These are phyloP conservation scores for Plantago major DNA, from an alignment of 257 asterid genomes.

Conservation along the genomic window DNA sequence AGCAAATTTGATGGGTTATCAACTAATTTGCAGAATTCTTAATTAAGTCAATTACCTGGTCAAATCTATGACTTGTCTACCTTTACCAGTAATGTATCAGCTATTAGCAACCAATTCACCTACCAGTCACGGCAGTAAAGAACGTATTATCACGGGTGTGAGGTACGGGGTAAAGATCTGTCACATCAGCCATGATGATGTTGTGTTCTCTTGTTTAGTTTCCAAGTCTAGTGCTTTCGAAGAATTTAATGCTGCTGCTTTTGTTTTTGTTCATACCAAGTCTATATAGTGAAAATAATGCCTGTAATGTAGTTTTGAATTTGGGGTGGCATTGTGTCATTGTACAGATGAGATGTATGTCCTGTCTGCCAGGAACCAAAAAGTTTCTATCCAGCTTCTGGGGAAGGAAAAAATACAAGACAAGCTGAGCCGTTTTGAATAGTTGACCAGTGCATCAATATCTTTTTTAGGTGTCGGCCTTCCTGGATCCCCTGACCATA, in stretches of 20 bases:
- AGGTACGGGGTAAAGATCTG: no score
- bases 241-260: not conserved
- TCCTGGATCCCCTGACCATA: slow-evolving; percentile 43
- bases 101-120: no score
- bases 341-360: slow-evolving; percentile 93
- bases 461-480: slow-evolving; percentile 71
- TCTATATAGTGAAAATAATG: slow-evolving; percentile 3
- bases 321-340: slow-evolving; percentile 8
- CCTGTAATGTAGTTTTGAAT: slow-evolving; percentile 5
- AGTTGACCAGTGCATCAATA: slow-evolving; percentile 71
- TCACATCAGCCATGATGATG: no score
- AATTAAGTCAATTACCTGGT: no score
- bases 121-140: no score
- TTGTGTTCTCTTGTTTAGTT: not conserved
- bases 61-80: no score
- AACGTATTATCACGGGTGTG: no score
- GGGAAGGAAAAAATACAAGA: slow-evolving; percentile 82
- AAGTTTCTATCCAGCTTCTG: slow-evolving; percentile 74
- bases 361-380: slow-evolving; percentile 80
- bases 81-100: no score
- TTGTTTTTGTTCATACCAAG: slow-evolving; percentile 1
- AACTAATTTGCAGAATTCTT: no score
- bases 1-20: no score
- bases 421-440: slow-evolving; percentile 75
- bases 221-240: not conserved